Base-by-base conservation (phyloP, 768 basidiomycete species). In the Termitomyces sp. region DNA sequence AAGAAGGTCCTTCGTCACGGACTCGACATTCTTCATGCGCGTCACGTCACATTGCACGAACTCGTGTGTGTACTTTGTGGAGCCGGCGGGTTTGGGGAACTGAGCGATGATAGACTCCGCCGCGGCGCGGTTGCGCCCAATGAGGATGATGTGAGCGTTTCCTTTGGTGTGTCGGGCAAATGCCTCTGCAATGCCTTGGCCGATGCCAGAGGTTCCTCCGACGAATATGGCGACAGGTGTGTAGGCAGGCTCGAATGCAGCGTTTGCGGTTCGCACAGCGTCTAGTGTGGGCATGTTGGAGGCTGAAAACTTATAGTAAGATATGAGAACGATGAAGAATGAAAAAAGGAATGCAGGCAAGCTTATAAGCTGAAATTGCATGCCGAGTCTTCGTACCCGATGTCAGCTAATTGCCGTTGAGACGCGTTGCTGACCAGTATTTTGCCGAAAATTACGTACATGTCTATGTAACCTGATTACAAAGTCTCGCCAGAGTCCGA, bases 71-170 rank as follows among this genome's bases (percentile, higher is more conserved):
- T 62, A 60, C 57, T 59, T 61, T 36, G 62, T 28, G 5, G 58
- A 55, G 12, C 13, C 46, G 4, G 61, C 51, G 16, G 74, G 69
- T 60, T 71, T 70, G 33, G 79, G 79, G 59, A 82, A 61, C 5
- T 58, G 58, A 0, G 73, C 68, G 61, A 82, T 69, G 62, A 78
- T 75, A 13, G 65, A 51, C 49, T 80, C 73, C 6, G 80, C 82
- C 16, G 79, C 77, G n/a, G 69, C 69, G 41, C 74, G 70, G 66
- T 81, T 82, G 47, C 81, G 75, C 5, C 82, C 82, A 47, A 79
- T 68, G 56, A 84, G 73, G 60, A 82, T 66, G 67, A 83, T 80
- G 56, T 77, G 76, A 7, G 75, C 74, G 49, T 77, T 74, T 10
- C 81, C 80, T 30, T 76, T 69, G 1, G 76, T 78, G 66, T 76